Base-by-base conservation (phyloP, 768 basidiomycete genomes). In the Cystofilobasidium macerans region DNA sequence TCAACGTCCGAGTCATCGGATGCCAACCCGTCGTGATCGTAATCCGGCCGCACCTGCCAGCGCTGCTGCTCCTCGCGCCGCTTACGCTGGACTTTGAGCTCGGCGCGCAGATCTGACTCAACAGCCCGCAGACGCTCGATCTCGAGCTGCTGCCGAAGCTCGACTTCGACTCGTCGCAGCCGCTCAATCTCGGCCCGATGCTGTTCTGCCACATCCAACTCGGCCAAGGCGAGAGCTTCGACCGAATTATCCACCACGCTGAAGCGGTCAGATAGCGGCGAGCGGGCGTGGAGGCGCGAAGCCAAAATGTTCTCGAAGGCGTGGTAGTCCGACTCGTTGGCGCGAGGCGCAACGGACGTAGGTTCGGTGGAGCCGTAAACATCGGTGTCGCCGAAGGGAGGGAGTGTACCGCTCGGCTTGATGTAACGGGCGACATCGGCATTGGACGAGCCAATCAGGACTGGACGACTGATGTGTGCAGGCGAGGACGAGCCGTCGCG, bases 361-460 rank as follows among this genome's bases (percentile, higher is more conserved):
- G 38, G 26, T 7, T 9, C 24, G 9, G 58, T 26, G 2, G 51
- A 2, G 28, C 51, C 51, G 51, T 16, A 5, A 20, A 54, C 51
- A 5, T 54, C 28, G 14, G 16, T 14, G 30, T 54, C 18, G 18
- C 13, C 9, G 6, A 30, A 3, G 51, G 28, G 3, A 2, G 51
- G 51, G 4, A 54, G 51, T 8, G 51, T n/a, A 30, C 32, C 28
- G 3, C 28, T 3, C n/a, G 2, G 51, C 13, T 54, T 7, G 18
- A 54, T 24, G 24, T 42, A 40, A 14, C 43, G 58, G 24, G 24
- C 38, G 22, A 60, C 58, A 20, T 45, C 43, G 24, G 40, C 8
- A 40, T 60, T 60, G 18, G 58, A 42, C 18, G 38, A 26, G 14
- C 33, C 58, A 24, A 60, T 30, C 38, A 60, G 58, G 58, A 60